Evolutionary conservation across 2,329 filamentous ascomycete species (phyloP).

Genomic region (Ophiostoma pallidulum): DNA sequence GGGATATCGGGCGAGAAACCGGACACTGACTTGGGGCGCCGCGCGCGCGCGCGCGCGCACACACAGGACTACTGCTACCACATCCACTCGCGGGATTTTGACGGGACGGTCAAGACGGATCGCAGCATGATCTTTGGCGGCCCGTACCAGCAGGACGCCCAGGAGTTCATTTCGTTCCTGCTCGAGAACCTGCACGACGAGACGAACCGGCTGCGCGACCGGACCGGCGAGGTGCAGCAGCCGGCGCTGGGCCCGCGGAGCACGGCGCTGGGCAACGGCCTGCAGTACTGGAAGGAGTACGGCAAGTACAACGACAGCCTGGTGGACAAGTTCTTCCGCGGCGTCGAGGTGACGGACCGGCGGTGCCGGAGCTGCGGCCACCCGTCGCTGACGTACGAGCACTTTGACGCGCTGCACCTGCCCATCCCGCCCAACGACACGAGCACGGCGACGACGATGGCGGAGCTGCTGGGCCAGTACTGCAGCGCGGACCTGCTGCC

Average conservation of each 20-base stretch:
- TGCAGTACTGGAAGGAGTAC: conserved; percentile 66
- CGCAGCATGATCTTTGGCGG: conserved; percentile 55
- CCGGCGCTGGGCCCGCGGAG: conserved; percentile 21
- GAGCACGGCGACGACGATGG: conserved; percentile 26
- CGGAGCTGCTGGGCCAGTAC: conserved; percentile 62
- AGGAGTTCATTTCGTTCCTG: conserved; percentile 80
- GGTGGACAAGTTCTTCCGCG: conserved; percentile 70
- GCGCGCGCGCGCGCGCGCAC: too few relatives aligned
- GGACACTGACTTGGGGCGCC: too few relatives aligned
- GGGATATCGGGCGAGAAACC: too few relatives aligned
- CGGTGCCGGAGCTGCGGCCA: conserved; percentile 54
- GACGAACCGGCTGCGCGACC: conserved; percentile 54
- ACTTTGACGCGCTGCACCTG: conserved; percentile 46
- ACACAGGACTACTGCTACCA: conserved; percentile 52
- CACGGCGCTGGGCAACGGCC: conserved; percentile 44
- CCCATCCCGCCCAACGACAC: conserved; percentile 26
- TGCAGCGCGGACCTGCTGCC: conserved; percentile 57
- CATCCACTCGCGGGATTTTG: conserved; percentile 39
- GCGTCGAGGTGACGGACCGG: conserved; percentile 62
- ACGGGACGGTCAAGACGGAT: conserved; percentile 20
- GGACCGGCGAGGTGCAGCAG: conserved; percentile 17
- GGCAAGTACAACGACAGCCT: conserved; percentile 62
- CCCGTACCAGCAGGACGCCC: conserved; percentile 75
- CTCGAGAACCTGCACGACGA: conserved; percentile 78
- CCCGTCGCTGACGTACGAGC: conserved; percentile 33